A percentile compares a stretch with the other conserved stretches of the same genome.
phyloP scores from a whole-genome alignment of 2,329 filamentous ascomycete genomes.

The Mycosphaerella sp. region DNA sequence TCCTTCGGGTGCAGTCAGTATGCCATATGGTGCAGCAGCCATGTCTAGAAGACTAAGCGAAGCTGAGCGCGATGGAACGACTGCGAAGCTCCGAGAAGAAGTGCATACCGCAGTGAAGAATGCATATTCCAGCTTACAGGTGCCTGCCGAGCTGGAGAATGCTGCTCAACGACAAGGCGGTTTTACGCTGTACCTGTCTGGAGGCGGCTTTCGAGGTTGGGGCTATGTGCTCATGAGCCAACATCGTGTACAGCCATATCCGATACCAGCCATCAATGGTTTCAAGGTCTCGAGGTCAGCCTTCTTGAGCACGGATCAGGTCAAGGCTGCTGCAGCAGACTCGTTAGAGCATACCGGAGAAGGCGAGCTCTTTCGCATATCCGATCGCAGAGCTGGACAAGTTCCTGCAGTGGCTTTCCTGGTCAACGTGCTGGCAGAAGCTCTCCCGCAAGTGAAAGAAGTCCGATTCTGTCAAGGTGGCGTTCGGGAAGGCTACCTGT shows the following conservation, averaged over 20 bases:
- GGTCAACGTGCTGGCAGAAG: constrained; percentile 65
- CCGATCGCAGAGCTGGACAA: constrained; percentile 69
- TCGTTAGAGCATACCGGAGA: constrained; percentile 33
- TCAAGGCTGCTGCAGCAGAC: constrained; percentile 38
- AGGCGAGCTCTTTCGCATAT: constrained; percentile 61
- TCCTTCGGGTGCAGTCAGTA: constrained; percentile 54
- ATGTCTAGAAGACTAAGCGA: constrained; percentile 51
- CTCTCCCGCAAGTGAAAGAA: constrained; percentile 63
- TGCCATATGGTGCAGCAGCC: constrained; percentile 66
- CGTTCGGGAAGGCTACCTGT: constrained; percentile 76
- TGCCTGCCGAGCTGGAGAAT: constrained; percentile 50
- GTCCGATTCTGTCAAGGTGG: constrained; percentile 84
- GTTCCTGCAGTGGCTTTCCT: constrained; percentile 79
- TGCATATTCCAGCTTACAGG: constrained; percentile 40
- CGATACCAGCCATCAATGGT: constrained; percentile 74
- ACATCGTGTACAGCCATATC: constrained; percentile 69
- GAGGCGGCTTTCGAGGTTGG: constrained; percentile 85
- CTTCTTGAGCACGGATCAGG: constrained; percentile 53
- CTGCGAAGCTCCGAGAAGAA: constrained; percentile 41
- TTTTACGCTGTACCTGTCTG: constrained; percentile 75
- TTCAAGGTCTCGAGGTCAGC: constrained; percentile 59
- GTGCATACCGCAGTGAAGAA: constrained; percentile 49
- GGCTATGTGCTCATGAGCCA: constrained; percentile 81
- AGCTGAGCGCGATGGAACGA: constrained; percentile 36
- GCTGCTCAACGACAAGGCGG: constrained; percentile 43